Evolutionary conservation across 2,329 filamentous ascomycete genomes (phyloP), one percentile per base, ranked within the genome.

Genomic region (Geosmithia flava): DNA sequence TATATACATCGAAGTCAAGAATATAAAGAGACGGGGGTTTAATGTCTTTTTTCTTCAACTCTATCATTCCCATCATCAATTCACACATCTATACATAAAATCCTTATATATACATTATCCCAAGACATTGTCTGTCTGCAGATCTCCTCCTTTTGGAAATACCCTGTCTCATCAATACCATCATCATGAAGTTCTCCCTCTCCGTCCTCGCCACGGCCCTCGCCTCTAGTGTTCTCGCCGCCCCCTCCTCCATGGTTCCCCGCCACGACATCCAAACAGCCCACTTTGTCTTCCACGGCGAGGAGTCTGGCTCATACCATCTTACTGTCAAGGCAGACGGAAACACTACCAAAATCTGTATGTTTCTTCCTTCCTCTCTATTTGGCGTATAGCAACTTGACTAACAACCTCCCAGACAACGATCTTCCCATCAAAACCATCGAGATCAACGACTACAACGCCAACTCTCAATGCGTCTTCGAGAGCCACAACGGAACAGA

Each of bases 211-310:
- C 46, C 13, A 30, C 56, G 23, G 29, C 47, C 43, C 20, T 56
- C 5, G 33, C 49, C 15, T 15, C 48, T 15, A 16, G 44, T 16
- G 48, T 50, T 30, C 19, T 47, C n/a, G 39, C 48, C 30, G 29
- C 13, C 16, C 44, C 40, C 44, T 47, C 29, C 43, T 47, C 29
- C 43, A 16, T 16, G 23, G 39, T 2, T 47, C 20, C 17, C 49
- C 4, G 44, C 11, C 58, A 63, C 37, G 55, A 53, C 40, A 52
- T 58, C 16, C 64, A 67, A 42, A 63, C 62, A 6, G 66, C 67
- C 4, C 61, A 69, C 50, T 60, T 75, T 45, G 68, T 56, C 19
- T 72, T 75, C 54, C 63, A 69, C 53, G 66, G 62, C 37, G 68
- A 63, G 3, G 20, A 29, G 4, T 62, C 68, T 7, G 62, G 62